Evolutionary conservation across 1,139 yeast genomes (phyloP).

Genomic region (Sugiyamaella sp.): DNA sequence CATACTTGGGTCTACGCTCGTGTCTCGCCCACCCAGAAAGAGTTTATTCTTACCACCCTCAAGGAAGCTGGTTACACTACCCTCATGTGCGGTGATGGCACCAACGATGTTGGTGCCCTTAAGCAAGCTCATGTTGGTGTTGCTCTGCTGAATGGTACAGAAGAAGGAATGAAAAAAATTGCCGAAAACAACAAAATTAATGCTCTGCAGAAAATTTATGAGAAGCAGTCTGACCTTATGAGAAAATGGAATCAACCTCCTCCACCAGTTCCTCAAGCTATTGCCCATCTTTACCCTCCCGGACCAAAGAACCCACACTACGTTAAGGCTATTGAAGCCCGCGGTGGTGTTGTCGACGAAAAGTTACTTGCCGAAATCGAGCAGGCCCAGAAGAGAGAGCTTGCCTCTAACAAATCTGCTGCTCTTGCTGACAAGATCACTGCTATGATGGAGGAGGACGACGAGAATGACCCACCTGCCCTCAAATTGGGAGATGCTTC

Average conservation of each 20-base stretch:
- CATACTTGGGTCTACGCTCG: constrained; percentile 98
- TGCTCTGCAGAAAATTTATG: constrained; percentile 67
- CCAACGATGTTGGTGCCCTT: constrained; percentile 98
- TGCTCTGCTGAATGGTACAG: constrained; percentile 95
- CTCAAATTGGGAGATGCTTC: constrained; percentile 98
- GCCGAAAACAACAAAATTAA: constrained; percentile 79
- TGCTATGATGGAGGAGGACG: constrained; percentile 69
- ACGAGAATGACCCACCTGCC: constrained; percentile 85
- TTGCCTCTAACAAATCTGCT: constrained; percentile 48
- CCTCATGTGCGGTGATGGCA: constrained; percentile 99
- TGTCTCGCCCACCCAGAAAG: constrained; percentile 96
- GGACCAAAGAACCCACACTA: constrained; percentile 91
- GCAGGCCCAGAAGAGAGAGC: constrained; percentile 40
- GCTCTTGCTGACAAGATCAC: constrained; percentile 76
- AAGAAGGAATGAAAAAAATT: constrained; percentile 87
- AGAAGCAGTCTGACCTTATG: constrained; percentile 80
- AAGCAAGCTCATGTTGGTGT: constrained; percentile 98
- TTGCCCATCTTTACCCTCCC: constrained; percentile 96
- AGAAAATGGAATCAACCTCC: constrained; percentile 66
- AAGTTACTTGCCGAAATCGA: constrained; percentile 64
- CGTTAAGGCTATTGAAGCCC: constrained; percentile 78
- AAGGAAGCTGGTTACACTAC: constrained; percentile 91
- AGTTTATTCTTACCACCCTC: constrained; percentile 78
- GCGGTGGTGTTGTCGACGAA: constrained; percentile 61
- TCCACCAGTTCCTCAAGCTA: constrained; percentile 82